phyloP scores from a whole-genome alignment of 768 basidiomycete genomes.

The Boletus rubropictus region DNA sequence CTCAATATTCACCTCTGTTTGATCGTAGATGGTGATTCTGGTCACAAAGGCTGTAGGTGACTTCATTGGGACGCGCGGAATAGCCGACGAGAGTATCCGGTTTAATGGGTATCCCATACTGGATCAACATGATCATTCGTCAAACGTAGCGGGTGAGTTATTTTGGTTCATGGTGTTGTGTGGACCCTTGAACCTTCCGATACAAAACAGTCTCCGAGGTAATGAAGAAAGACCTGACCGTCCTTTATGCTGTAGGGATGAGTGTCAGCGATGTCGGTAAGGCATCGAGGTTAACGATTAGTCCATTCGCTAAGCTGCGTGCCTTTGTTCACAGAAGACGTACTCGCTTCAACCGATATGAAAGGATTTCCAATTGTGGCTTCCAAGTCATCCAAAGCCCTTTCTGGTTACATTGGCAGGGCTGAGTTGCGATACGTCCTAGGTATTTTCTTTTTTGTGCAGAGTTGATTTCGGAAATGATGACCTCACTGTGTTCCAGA shows the following conservation, averaged over 20 bases:
- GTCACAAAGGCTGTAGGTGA: conserved; percentile 98
- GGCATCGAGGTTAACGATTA: conserved; percentile 21
- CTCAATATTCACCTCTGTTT: conserved; percentile 7
- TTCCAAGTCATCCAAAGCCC: conserved; percentile 48
- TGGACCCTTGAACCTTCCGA: conserved; percentile 3
- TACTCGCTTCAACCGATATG: conserved; percentile 65
- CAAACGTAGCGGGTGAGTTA: conserved; percentile 77
- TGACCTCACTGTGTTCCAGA: conserved; percentile 40
- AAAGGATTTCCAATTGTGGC: conserved; percentile 91
- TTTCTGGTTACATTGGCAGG: conserved; percentile 86
- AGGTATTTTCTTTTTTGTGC: conserved; percentile 41
- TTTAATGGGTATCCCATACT: conserved; percentile 98
- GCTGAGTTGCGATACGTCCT: conserved; percentile 82
- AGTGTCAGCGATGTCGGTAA: conserved; percentile 73
- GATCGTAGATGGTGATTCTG: conserved; percentile 78
- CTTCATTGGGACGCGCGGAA: conserved; percentile 86
- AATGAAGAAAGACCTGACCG: conserved; percentile 78
- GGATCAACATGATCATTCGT: conserved; percentile 91
- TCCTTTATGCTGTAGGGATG: conserved; percentile 71
- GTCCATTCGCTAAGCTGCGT: conserved; percentile 2
- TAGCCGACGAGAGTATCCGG: conserved; percentile 94
- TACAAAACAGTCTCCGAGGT: conserved; percentile 67
- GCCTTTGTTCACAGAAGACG: conserved; percentile 46
- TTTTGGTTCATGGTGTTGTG: not conserved
- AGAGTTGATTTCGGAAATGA: not conserved